Percentiles rank a stretch among this genome's conserved stretches.
These are phyloP conservation scores for Gossypioides kirkii DNA, from an alignment of 345 rosid species.

Conservation along the genomic window DNA sequence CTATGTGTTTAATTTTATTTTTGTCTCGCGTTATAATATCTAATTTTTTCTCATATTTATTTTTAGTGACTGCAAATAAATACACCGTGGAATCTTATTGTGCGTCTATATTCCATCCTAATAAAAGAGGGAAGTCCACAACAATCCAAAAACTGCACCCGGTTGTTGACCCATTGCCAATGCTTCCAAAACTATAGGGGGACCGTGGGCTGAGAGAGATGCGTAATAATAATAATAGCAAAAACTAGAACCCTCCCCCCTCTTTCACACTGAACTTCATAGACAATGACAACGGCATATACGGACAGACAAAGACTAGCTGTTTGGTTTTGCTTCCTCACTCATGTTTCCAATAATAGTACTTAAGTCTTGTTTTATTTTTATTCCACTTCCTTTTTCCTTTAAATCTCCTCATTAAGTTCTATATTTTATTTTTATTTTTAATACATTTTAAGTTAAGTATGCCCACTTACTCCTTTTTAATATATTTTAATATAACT, in stretches of 20 bases:
- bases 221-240: background rate
- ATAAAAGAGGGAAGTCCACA: background rate
- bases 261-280: constrained; percentile 19
- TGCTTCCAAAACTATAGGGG: constrained; percentile 23
- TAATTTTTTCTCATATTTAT: no score
- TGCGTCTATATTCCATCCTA: no score
- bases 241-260: background rate
- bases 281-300: constrained; percentile 23
- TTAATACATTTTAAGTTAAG: no score
- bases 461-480: no score
- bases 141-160: constrained; percentile 18
- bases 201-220: constrained; percentile 4
- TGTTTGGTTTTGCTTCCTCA: background rate
- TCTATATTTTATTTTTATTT: no score
- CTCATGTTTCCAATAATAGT: background rate
- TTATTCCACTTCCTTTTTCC: background rate
- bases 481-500: no score
- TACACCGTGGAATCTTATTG: no score
- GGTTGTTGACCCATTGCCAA: constrained; percentile 22
- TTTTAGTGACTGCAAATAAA: no score
- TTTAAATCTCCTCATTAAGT: no score
- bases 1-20: no score
- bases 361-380: background rate
- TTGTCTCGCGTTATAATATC: no score
- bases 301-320: background rate